Evolutionary conservation across 2,329 filamentous ascomycete genomes (phyloP).

Genomic region (Ciborinia camelliae): DNA sequence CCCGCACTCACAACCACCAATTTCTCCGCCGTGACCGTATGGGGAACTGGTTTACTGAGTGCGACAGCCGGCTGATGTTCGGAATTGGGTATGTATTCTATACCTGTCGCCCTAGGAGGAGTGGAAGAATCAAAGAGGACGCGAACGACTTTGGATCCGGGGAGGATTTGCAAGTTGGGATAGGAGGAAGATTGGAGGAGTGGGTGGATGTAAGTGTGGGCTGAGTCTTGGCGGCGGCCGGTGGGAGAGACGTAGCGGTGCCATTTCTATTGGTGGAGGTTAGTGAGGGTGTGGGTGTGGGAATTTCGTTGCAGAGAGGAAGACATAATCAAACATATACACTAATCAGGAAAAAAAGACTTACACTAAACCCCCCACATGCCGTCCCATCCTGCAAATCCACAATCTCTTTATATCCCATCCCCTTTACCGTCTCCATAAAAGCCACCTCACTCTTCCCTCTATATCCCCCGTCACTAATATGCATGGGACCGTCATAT

Average conservation of each 20-base stretch:
- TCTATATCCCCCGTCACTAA: constrained; percentile 50
- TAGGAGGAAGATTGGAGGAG: constrained; percentile 48
- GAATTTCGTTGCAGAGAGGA: not conserved
- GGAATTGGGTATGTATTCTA: constrained; percentile 54
- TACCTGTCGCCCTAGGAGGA: constrained; percentile 51
- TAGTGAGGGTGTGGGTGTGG: too few species aligned
- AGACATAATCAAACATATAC: not conserved
- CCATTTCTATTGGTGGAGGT: constrained; percentile 40
- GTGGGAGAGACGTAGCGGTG: constrained; percentile 49
- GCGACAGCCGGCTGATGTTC: constrained; percentile 40
- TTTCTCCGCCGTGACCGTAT: constrained; percentile 49
- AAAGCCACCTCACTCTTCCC: constrained; percentile 47
- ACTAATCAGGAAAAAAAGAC: constrained; percentile 5
- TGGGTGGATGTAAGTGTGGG: constrained; percentile 53
- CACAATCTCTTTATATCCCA: constrained; percentile 51
- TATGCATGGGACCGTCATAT: constrained; percentile 50
- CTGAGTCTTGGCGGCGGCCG: constrained; percentile 56
- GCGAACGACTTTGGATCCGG: constrained; percentile 53
- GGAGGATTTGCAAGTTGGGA: constrained; percentile 57
- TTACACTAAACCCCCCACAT: constrained; percentile 38
- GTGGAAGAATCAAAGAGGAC: constrained; percentile 50
- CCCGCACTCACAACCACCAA: constrained; percentile 49
- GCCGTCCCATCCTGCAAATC: constrained; percentile 52
- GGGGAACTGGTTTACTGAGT: constrained; percentile 34
- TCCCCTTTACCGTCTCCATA: constrained; percentile 45